phyloP scores from a whole-genome alignment of 306 rosid species.

The Cucumis melo region DNA sequence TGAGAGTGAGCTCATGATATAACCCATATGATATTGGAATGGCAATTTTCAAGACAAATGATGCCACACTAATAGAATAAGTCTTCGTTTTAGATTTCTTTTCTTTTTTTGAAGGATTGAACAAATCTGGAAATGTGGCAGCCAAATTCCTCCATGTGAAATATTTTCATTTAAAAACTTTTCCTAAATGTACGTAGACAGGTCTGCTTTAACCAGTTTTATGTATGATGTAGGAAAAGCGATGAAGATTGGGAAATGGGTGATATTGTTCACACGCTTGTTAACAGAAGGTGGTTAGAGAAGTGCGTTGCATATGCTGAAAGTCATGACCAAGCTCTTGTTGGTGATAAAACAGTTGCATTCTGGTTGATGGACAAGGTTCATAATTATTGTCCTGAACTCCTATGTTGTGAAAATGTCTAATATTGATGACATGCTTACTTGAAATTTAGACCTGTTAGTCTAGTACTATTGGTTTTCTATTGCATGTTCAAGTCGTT shows the following conservation, averaged over 20 bases:
- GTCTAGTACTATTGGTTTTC: neutral
- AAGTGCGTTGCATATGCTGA: slow-evolving; percentile 90
- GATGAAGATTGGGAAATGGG: slow-evolving; percentile 84
- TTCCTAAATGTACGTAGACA: neutral
- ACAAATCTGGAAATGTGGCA: neutral
- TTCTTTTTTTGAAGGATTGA: neutral
- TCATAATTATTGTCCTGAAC: neutral
- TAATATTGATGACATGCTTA: neutral
- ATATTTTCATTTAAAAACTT: neutral
- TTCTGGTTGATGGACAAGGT: slow-evolving; percentile 99
- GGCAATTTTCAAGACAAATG: neutral
- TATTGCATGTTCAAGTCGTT: neutral
- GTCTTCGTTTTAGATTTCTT: neutral
- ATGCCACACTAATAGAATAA: neutral
- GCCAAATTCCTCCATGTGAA: neutral
- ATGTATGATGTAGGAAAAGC: slow-evolving; percentile 34
- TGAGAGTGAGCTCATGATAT: neutral
- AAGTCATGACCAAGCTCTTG: slow-evolving; percentile 99
- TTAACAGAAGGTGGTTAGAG: slow-evolving; percentile 94
- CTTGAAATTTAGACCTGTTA: neutral
- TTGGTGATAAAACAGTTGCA: slow-evolving; percentile 97
- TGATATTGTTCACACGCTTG: slow-evolving; percentile 65
- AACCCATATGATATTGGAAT: neutral
- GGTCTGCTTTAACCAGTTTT: neutral
- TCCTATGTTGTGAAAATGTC: slow-evolving; percentile 10